These are phyloP conservation scores for Plasmodium sp. DNA, from an alignment of 169 alveolate species.

Conservation along the genomic window DNA sequence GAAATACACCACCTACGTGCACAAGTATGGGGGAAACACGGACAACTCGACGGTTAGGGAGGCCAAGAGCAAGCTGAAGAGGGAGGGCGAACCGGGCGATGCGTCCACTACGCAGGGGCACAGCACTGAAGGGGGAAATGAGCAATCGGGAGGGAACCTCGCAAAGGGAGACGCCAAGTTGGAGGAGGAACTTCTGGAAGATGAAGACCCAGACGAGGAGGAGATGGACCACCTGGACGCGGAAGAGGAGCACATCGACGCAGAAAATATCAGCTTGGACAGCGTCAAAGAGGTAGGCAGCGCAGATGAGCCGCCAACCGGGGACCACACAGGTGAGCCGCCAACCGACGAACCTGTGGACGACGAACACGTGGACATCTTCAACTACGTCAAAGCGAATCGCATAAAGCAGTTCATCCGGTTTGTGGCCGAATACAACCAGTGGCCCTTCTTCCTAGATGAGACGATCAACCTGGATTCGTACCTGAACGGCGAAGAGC, in stretches of 20 bases:
- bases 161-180: neutral
- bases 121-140: neutral
- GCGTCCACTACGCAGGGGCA: neutral
- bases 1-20: constrained; percentile 61
- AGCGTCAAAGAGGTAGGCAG: constrained; percentile 15
- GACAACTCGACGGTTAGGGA: constrained; percentile 7
- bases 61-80: constrained; percentile 32
- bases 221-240: neutral
- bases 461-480: constrained; percentile 25
- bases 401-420: constrained; percentile 58
- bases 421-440: constrained; percentile 48
- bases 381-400: constrained; percentile 31
- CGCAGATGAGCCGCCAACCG: neutral
- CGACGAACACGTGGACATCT: constrained; percentile 68
- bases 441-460: constrained; percentile 73
- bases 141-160: neutral
- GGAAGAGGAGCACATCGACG: neutral
- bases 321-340: neutral
- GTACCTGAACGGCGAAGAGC: constrained; percentile 21
- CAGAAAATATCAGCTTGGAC: constrained; percentile 2
- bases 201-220: neutral
- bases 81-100: neutral
- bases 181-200: neutral
- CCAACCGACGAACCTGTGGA: neutral
- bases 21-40: constrained; percentile 50